Base-by-base conservation (phyloP, 805 yeast species). In the Debaryomyces maramus region DNA sequence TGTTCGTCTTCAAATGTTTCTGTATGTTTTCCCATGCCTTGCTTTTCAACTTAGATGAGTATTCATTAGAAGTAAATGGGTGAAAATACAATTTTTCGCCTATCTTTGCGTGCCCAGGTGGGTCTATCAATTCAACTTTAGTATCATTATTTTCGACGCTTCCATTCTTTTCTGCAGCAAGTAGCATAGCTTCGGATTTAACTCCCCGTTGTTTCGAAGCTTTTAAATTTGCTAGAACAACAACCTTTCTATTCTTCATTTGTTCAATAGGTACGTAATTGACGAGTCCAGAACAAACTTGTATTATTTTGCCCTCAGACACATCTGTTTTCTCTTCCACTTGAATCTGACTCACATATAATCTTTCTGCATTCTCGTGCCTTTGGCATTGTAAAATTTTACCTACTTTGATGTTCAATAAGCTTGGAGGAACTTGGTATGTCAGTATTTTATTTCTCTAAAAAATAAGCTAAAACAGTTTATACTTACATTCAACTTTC, bases 191-290 rank as follows among this genome's bases (percentile, higher is more conserved):
- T 46, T 80, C 78, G 2, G 85, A 80, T 29, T 52, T 55, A 15
- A 75, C 71, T 1, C 88, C 88, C 45, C 87, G 62, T 75, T 83
- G 74, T 52, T 80, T 80, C 8, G 80, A 69, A 3, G 81, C 75
- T 48, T 81, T 82, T 56, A 83, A 57, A 50, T 83, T 83, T 5
- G 74, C 69, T 15, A 81, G 65, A 2, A 83, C 63, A 0, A 81
- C 80, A 3, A 81, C 83, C 17, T 61, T 51, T 4, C 63, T 57
- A 20, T 61, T 51, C 3, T 61, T 44, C 50, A 83, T 50, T 17
- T 65, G 47, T 0, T 66, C 70, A 5, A 47, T 46, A 0, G 77
- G 63, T 1, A 80, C 51, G 39, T 53, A 62, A 5, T 67, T 65
- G 17, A 75, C 81, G 6, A 83, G 59, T 0, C 88, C 88, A 36